A percentile compares a stretch with the other conserved stretches of the same genome.
Conservation (phyloP, 768 basidiomycete species). For the Multifurca ochricompacta region DNA sequence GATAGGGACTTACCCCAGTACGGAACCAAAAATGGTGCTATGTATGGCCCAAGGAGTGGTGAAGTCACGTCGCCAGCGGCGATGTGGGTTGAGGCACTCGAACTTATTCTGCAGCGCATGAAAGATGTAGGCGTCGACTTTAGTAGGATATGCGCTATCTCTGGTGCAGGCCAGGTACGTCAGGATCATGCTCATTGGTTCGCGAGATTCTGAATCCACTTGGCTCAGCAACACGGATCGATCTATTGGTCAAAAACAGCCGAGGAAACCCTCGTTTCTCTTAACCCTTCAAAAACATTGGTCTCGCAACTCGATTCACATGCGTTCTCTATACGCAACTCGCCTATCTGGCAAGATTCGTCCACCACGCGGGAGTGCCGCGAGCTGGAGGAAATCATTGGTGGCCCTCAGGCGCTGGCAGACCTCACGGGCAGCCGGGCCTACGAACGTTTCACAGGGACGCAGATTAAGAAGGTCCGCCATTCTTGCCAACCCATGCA, state of each 20-base stretch:
- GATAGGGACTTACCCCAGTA: constrained; percentile 70
- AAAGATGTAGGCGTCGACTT: constrained; percentile 53
- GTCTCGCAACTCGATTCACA: constrained; percentile 49
- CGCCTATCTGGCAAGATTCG: constrained; percentile 90
- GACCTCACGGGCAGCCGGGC: constrained; percentile 76
- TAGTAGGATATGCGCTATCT: constrained; percentile 50
- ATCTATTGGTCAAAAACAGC: constrained; percentile 70
- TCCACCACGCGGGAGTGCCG: constrained; percentile 72
- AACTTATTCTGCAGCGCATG: constrained; percentile 62
- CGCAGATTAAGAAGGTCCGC: constrained; percentile 69
- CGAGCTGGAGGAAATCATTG: constrained; percentile 55
- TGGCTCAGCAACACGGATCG: constrained; percentile 71
- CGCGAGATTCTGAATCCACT: not conserved
- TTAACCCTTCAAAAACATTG: constrained; percentile 46
- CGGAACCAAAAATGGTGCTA: constrained; percentile 57
- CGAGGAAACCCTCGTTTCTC: constrained; percentile 40
- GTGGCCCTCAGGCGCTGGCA: constrained; percentile 64
- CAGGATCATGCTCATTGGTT: not conserved
- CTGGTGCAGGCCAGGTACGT: constrained; percentile 71
- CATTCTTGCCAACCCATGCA: not conserved
- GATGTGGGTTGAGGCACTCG: constrained; percentile 84
- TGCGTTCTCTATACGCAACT: constrained; percentile 60
- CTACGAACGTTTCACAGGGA: constrained; percentile 83
- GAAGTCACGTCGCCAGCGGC: constrained; percentile 74
- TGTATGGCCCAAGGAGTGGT: constrained; percentile 55